Percentiles rank a stretch among this genome's conserved stretches.
These are phyloP conservation scores for Amauroascus verrucosus DNA, from an alignment of 2,329 filamentous ascomycete species.

Conservation along the genomic window DNA sequence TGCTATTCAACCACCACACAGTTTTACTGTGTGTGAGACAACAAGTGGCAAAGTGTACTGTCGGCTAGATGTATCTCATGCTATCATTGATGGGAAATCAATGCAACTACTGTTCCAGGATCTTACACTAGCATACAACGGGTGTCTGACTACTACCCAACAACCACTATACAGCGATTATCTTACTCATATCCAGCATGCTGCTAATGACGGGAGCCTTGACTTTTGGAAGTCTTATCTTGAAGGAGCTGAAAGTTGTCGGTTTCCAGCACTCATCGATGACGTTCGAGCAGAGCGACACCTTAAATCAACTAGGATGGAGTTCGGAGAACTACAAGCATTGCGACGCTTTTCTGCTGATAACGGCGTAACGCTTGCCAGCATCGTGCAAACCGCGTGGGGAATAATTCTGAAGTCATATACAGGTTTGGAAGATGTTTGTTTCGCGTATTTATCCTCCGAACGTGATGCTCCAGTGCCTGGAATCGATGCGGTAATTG, in stretches of 20 bases:
- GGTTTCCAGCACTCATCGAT: conserved; percentile 6
- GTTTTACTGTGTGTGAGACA: neutral
- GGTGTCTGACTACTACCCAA: conserved; percentile 1
- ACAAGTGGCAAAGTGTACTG: neutral
- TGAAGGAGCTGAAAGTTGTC: conserved; percentile 18
- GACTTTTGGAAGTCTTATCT: conserved; percentile 22
- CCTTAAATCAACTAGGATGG: neutral
- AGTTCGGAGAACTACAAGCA: conserved; percentile 17
- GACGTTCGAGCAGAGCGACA: neutral
- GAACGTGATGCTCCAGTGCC: conserved; percentile 26
- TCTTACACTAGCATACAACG: conserved; percentile 27
- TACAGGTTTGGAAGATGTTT: conserved; percentile 18
- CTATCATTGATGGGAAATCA: conserved; percentile 35
- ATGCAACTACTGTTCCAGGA: conserved; percentile 33
- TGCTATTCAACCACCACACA: neutral
- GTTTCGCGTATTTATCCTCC: conserved; percentile 24
- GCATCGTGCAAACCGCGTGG: conserved; percentile 20
- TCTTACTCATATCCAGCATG: conserved; percentile 25
- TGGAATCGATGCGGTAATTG: conserved; percentile 29
- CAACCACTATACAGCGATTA: conserved; percentile 29
- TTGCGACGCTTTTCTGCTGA: neutral
- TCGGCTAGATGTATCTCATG: conserved; percentile 34
- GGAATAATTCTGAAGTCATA: conserved; percentile 17
- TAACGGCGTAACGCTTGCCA: neutral
- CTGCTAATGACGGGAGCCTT: conserved; percentile 6